A percentile compares a stretch with the other conserved stretches of the same genome.
Conservation (phyloP, 139 green algal species). For the Eudorina sp. region DNA sequence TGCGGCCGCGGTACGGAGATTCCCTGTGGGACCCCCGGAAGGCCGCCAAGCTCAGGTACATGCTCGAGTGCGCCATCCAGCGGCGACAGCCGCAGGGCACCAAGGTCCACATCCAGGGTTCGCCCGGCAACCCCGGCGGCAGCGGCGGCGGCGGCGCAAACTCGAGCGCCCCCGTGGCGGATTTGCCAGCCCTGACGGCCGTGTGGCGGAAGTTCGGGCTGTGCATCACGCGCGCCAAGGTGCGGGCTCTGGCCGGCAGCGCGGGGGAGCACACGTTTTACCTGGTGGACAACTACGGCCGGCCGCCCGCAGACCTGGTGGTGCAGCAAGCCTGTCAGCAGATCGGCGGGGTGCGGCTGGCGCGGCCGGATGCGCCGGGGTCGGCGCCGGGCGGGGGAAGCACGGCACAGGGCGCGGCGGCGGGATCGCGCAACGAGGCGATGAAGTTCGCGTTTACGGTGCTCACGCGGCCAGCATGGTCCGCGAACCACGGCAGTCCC, state of each 20-base stretch:
- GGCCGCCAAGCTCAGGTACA: conserved; percentile 67
- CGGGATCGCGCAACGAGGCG: background rate
- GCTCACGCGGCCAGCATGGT: background rate
- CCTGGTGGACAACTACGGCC: conserved; percentile 26
- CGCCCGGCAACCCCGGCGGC: background rate
- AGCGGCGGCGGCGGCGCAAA: background rate
- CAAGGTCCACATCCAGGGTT: conserved; percentile 78
- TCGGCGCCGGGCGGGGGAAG: background rate
- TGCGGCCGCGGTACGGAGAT: conserved; percentile 51
- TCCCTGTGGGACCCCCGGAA: conserved; percentile 37
- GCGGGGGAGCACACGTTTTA: conserved; percentile 45
- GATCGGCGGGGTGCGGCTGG: conserved; percentile 39
- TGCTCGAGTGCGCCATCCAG: conserved; percentile 76
- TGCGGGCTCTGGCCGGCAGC: conserved; percentile 13
- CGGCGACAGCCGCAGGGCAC: conserved; percentile 62
- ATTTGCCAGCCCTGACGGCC: conserved; percentile 58
- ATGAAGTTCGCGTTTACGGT: conserved; percentile 29
- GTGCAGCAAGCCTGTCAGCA: conserved; percentile 42
- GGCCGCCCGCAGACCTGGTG: conserved; percentile 30
- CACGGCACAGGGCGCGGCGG: background rate
- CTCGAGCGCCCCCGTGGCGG: background rate
- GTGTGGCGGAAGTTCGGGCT: conserved; percentile 64
- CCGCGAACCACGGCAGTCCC: background rate
- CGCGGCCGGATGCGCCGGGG: background rate
- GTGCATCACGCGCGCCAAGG: conserved; percentile 66